Conservation (phyloP, 352 stramenopile species). For the Phytopythium chamaehyphon region DNA sequence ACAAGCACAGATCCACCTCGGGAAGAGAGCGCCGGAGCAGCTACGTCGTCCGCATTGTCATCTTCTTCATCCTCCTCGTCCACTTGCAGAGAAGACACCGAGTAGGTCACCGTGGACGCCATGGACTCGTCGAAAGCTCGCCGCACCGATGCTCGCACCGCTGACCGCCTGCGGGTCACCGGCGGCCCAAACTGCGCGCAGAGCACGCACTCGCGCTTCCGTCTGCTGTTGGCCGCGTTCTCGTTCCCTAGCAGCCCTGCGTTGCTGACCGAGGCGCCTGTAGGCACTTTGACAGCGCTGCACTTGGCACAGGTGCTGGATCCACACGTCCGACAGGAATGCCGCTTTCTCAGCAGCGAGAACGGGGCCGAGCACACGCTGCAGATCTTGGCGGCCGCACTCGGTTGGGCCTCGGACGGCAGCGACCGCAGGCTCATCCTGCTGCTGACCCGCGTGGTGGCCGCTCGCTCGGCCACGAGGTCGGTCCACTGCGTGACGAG, state of each 20-base stretch:
- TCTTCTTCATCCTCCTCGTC: conserved; percentile 19
- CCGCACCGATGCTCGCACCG: conserved; percentile 25
- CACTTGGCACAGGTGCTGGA: conserved; percentile 57
- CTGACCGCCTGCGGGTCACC: conserved; percentile 2
- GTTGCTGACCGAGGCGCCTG: background rate
- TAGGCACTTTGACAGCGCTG: conserved; percentile 11
- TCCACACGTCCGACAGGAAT: conserved; percentile 50
- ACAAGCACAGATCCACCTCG: conserved; percentile 1
- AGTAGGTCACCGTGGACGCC: conserved; percentile 7
- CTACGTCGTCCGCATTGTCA: conserved; percentile 16
- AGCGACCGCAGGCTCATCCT: conserved; percentile 18
- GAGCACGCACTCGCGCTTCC: conserved; percentile 46
- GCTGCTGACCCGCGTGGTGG: conserved; percentile 9
- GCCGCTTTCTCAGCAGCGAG: conserved; percentile 55
- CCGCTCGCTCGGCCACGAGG: conserved; percentile 32
- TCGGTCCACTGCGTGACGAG: conserved; percentile 56
- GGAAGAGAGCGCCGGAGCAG: background rate
- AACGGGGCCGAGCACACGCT: conserved; percentile 57
- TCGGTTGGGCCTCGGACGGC: too few species aligned
- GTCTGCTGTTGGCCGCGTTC: conserved; percentile 10
- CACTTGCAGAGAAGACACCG: conserved; percentile 7
- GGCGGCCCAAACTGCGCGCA: conserved; percentile 47
- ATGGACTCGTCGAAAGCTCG: conserved; percentile 26
- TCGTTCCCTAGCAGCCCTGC: conserved; percentile 7
- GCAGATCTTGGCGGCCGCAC: conserved; percentile 38